Base-by-base conservation (phyloP, 495 filamentous ascomycete species). In the Sphaerosporella brunnea region DNA sequence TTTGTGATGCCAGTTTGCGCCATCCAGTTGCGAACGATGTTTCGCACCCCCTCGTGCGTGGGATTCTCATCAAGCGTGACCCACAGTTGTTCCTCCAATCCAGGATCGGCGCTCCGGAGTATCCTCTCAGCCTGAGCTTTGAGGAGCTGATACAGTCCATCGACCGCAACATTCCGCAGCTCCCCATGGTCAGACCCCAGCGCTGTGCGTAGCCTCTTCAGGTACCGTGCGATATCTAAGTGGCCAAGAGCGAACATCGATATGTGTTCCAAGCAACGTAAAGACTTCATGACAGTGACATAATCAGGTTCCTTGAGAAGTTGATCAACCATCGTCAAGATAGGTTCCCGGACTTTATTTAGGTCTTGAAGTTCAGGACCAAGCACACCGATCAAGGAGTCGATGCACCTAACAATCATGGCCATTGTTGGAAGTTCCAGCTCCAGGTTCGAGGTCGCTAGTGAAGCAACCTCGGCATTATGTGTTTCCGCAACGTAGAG, bases 291-390 rank as follows among this genome's bases (percentile, higher is more conserved):
- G 5, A 83, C 72, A 2, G 90, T 67, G n/a, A 79, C 68, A 4
- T 74, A 59, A 38, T 83, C 78, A 10, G 79, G 72, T 59, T 99
- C 92, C 16, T 74, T 66, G 49, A 84, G 77, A 59, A 94, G 88
- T 53, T 87, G 82, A 1, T 74, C 71, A 19, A 93, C 77, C 1
- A 96, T 73, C 0, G 79, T 93, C 49, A 95, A 68, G 42, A 96
- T 92, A 19, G 96, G 68, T 58, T 94, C 86, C 39, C 90, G 72
- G 3, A 83, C 80, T 64, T 93, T 95, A n/a, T 73, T 73, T 52
- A 87, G 78, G 51, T 96, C 90, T 63, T 96, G 90, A 4, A 99
- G 67, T 57, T 96, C 92, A 0, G 90, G 90, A 0, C 90, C 90
- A 5, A 99, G 73, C 13, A 96, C 90, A 54, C 95, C 95, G 64